These are phyloP conservation scores for Diplotaxis tenuifolia DNA, from an alignment of 345 rosid genomes.

Conservation along the genomic window DNA sequence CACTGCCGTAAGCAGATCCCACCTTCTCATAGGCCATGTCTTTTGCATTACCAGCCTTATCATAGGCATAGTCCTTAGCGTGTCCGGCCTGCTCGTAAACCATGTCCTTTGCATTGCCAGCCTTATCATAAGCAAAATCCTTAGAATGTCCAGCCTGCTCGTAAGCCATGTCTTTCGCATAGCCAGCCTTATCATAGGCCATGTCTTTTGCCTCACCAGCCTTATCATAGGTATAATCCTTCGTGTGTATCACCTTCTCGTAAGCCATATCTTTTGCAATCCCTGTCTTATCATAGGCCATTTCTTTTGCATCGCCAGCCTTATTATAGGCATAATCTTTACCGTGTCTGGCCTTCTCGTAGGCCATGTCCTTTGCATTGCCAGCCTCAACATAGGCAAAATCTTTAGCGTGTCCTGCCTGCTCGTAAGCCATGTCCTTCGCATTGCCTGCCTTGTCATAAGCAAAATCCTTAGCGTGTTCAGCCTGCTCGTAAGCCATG, in stretches of 20 bases:
- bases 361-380: constrained; percentile 4
- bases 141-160: neutral
- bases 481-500: constrained; percentile 19
- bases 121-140: constrained; percentile 16
- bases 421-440: constrained; percentile 20
- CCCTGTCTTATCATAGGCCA: neutral
- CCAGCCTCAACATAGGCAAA: neutral
- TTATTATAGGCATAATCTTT: too few relatives aligned
- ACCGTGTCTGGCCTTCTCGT: constrained; percentile 17
- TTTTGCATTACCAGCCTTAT: constrained; percentile 31
- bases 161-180: neutral
- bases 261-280: constrained; percentile 2
- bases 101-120: constrained; percentile 26
- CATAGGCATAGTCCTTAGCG: constrained; percentile 28
- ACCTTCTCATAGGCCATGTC: constrained; percentile 1
- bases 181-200: neutral
- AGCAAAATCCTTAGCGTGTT: constrained; percentile 24
- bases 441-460: constrained; percentile 36
- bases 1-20: constrained; percentile 25
- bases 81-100: constrained; percentile 38
- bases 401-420: constrained; percentile 31
- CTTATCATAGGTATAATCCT: neutral
- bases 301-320: too few relatives aligned
- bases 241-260: neutral
- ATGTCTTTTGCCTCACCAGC: neutral